Base-by-base conservation (phyloP, 2,329 filamentous ascomycete species). In the Shiraia sp. region DNA sequence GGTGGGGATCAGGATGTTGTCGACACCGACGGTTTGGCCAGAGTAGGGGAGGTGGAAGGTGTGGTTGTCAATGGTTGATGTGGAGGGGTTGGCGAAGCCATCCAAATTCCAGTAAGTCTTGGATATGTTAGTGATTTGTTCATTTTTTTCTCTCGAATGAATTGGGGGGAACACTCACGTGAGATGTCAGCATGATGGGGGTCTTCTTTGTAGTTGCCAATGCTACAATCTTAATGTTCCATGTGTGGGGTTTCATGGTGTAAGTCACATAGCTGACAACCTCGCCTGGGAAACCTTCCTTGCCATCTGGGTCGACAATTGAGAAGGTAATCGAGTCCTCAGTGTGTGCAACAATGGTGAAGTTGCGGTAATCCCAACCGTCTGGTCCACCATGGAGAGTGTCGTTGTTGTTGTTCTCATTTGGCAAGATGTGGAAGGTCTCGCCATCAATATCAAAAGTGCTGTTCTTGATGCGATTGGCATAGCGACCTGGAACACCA, bases 61-160 rank as follows among this genome's bases (percentile, higher is more conserved):
- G 73, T 90, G 85, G 72, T 90, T 87, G 39, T 88, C 75, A 10
- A 79, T 78, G 2, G 73, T 75, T 42, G 76, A 74, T 2, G 85
- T 87, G 63, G 86, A 77, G 43, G 85, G 81, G 71, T 90, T 89
- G 59, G 85, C 78, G 59, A 87, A 92, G 24, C 84, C 88, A 59
- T 91, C 87, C 31, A 92, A 75, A 66, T 91, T 91, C 88, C 87
- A 92, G 76, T 92, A 92, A 6, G 80, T 81, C 74, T 88, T 29
- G 51, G n/a, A n/a, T n/a, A n/a, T n/a, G n/a, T n/a, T n/a, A n/a
- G n/a, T n/a, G n/a, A n/a, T 26, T 53, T 43, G 22, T 12, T 40
- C 15, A 42, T 25, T 2, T 29, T 28, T 14, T 28, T 8, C 2
- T 35, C 7, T 16, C 10, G 17, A 13, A 23, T 4, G 2, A 24